Evolutionary conservation across 495 filamentous ascomycete species (phyloP).

Genomic region (Annulohypoxylon nitens): DNA sequence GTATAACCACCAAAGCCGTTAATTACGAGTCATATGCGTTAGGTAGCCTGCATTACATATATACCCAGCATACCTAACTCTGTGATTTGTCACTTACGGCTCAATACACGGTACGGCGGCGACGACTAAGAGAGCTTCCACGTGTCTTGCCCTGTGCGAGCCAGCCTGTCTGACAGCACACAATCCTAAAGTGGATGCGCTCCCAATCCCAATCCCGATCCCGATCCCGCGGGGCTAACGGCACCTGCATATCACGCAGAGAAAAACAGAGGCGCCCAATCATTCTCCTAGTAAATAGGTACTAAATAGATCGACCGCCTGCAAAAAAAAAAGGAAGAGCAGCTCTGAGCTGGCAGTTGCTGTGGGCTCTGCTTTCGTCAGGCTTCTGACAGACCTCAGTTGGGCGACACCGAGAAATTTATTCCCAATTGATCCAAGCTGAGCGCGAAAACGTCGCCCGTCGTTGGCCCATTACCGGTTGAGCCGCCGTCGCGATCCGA

Average conservation of each 20-base stretch:
- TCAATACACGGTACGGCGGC: slow-evolving; percentile 1
- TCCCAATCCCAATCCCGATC: slow-evolving; percentile 15
- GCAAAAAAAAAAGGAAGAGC: slow-evolving; percentile 5
- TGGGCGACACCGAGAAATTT: slow-evolving; percentile 21
- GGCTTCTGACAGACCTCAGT: slow-evolving; percentile 11
- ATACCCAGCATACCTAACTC: slow-evolving; percentile 13
- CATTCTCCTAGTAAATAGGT: slow-evolving; percentile 11
- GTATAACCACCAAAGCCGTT: no score
- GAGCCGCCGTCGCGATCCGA: slow-evolving; percentile 25
- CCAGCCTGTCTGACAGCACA: slow-evolving; percentile 40
- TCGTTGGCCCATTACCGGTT: slow-evolving; percentile 3
- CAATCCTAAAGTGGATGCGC: slow-evolving; percentile 36
- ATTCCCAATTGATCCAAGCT: slow-evolving; percentile 18
- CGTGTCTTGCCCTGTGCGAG: slow-evolving; percentile 31
- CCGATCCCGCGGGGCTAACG: slow-evolving; percentile 41
- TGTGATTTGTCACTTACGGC: slow-evolving; percentile 2
- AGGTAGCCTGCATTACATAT: slow-evolving; percentile 11
- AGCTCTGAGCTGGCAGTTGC: slow-evolving; percentile 40
- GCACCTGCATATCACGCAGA: slow-evolving; percentile 35
- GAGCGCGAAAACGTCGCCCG: slow-evolving; percentile 18
- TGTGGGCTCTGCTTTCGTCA: slow-evolving; percentile 28
- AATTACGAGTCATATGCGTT: background rate
- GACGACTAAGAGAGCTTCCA: slow-evolving; percentile 32
- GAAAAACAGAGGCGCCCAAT: slow-evolving; percentile 26
- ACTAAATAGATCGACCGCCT: slow-evolving; percentile 19